Evolutionary conservation across 2,329 filamentous ascomycete species (phyloP), one percentile per base, ranked within the genome.

Genomic region (Cladorrhinum sp.): DNA sequence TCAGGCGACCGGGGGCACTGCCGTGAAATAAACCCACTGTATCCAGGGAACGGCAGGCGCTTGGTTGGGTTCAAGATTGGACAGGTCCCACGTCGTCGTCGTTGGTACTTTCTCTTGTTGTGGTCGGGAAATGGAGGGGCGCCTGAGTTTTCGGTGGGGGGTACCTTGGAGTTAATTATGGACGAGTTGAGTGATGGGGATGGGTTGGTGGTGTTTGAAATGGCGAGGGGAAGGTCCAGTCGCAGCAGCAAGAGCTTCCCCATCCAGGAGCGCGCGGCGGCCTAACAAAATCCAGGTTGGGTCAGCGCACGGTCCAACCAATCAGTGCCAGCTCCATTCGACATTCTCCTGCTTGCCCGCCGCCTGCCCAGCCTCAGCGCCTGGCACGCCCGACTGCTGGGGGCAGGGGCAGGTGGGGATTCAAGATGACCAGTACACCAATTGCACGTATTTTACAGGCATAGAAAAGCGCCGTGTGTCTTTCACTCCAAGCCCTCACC

Each of bases 251-350:
- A 59, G 59, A 54, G 48, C 25, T 59, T 52, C 53, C 27, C 36
- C 59, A 56, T 32, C 62, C 57, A 62, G 59, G 58, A 59, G 59
- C 63, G 57, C 24, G n/a, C n/a, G n/a, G n/a, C n/a, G 50, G 59
- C 55, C 61, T 58, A 57, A 57, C 52, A 59, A 58, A 57, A 57
- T 57, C 53, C 51, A 61, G 57, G 60, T 53, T 36, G 51, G 58
- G 57, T 59, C 27, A 48, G 51, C 32, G 25, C 41, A 45, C 49
- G 22, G 55, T 27, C 55, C 32, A 23, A 10, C 13, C 55, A 57
- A 60, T 45, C 60, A 51, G 58, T 61, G 58, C 55, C 50, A 32
- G 23, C 52, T 18, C 13, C 53, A 27, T 36, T n/a, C 32, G 41
- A 7, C 53, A 36, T 22, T 16, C n/a, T 38, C 29, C 51, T 54